Evolutionary conservation across 345 rosid species (phyloP).

Genomic region (Raphanus raphanistrum): DNA sequence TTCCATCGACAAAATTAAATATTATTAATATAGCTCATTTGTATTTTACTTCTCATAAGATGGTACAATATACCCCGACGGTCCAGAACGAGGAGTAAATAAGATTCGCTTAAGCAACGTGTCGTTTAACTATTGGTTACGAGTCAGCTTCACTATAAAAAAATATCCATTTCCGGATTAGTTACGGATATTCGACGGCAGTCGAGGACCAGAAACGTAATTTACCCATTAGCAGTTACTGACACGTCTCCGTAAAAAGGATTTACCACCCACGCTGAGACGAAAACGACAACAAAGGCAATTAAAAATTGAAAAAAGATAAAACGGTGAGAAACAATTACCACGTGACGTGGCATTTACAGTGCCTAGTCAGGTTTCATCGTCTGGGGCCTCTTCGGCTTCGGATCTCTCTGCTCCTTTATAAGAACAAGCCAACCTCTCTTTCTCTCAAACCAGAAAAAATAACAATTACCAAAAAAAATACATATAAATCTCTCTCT

Average conservation of each 20-base stretch:
- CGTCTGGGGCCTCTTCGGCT: constrained; percentile 26
- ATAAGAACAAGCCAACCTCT: constrained; percentile 36
- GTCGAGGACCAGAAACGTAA: constrained; percentile 32
- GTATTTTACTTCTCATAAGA: background rate
- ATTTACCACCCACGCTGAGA: constrained; percentile 34
- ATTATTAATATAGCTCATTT: background rate
- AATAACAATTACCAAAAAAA: background rate
- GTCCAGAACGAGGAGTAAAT: constrained; percentile 2
- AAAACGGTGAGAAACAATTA: constrained; percentile 14
- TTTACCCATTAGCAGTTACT: constrained; percentile 12
- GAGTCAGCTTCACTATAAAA: background rate
- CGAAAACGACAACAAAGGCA: constrained; percentile 26
- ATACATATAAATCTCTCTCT: background rate
- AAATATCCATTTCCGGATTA: constrained; percentile 21
- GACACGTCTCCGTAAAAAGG: constrained; percentile 43
- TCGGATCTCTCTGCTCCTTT: constrained; percentile 36
- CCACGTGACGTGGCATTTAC: constrained; percentile 30
- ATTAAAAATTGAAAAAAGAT: background rate
- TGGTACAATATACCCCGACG: background rate
- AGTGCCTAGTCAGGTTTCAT: constrained; percentile 43
- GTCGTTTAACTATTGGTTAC: background rate
- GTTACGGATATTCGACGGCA: constrained; percentile 33
- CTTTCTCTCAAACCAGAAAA: constrained; percentile 26
- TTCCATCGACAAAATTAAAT: too few relatives aligned
- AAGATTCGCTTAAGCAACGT: constrained; percentile 14